Percentiles rank a stretch among this genome's conserved stretches.
Evolutionary conservation across 2,329 filamentous ascomycete species (phyloP).

Genomic region (Diaporthe sp.): DNA sequence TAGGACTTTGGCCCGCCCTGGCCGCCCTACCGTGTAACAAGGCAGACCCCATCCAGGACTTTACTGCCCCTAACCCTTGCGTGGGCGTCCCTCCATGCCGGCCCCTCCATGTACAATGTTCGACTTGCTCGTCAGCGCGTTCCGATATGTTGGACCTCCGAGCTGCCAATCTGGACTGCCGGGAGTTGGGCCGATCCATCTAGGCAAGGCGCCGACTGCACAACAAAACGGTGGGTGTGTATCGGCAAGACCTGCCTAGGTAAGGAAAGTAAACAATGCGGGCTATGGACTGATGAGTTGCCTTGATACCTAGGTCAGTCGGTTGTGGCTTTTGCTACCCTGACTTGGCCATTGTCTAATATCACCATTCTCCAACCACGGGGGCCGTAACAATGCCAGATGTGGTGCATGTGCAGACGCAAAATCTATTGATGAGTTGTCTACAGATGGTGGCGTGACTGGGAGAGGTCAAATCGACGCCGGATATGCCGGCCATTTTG

Average conservation of each 20-base stretch:
- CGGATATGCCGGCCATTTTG: conserved; percentile 3
- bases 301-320: neutral
- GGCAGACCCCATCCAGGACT: conserved; percentile 20
- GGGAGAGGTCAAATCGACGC: neutral
- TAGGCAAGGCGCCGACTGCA: neutral
- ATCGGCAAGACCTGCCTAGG: neutral
- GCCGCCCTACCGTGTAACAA: conserved; percentile 4
- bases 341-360: neutral
- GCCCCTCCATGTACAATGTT: neutral
- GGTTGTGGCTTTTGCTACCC: neutral
- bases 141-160: neutral
- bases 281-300: neutral
- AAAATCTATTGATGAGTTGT: neutral
- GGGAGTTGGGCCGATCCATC: neutral
- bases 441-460: neutral
- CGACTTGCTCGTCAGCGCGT: neutral
- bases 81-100: neutral
- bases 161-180: conserved; percentile 2
- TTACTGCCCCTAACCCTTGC: conserved; percentile 9
- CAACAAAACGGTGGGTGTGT: neutral
- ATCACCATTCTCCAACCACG: neutral
- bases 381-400: neutral
- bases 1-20: conserved; percentile 29
- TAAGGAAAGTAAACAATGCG: neutral
- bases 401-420: neutral